These are phyloP conservation scores for Backusella circina DNA, from an alignment of 192 early-diverging fungal species.

Conservation along the genomic window DNA sequence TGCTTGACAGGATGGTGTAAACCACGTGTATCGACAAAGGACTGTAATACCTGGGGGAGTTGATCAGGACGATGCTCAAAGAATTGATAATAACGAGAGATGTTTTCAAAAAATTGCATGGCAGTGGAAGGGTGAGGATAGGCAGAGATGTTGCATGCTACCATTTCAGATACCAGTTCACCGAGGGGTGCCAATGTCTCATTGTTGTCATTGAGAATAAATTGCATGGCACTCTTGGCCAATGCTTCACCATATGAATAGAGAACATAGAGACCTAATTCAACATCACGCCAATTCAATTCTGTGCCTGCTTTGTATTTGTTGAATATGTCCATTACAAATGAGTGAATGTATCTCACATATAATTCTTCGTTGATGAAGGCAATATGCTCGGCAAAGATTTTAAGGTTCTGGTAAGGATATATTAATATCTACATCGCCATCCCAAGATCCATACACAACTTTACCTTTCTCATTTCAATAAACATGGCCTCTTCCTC, in stretches of 20 bases:
- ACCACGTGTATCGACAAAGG: slow-evolving; percentile 77
- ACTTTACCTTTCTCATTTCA: slow-evolving; percentile 61
- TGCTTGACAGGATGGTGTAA: slow-evolving; percentile 67
- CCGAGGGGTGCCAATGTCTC: slow-evolving; percentile 61
- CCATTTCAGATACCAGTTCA: neutral
- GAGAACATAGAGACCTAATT: slow-evolving; percentile 70
- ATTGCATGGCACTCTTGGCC: slow-evolving; percentile 45
- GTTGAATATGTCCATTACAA: slow-evolving; percentile 61
- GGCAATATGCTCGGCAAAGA: slow-evolving; percentile 74
- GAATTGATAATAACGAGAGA: slow-evolving; percentile 66
- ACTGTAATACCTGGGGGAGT: slow-evolving; percentile 62
- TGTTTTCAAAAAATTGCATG: slow-evolving; percentile 72
- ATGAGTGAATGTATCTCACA: slow-evolving; percentile 53
- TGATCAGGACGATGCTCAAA: slow-evolving; percentile 61
- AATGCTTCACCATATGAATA: slow-evolving; percentile 71
- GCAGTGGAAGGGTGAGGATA: slow-evolving; percentile 75
- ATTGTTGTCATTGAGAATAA: slow-evolving; percentile 31
- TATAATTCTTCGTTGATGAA: slow-evolving; percentile 62
- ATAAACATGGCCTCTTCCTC: slow-evolving; percentile 70
- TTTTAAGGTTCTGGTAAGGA: slow-evolving; percentile 55
- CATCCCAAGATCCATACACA: too few species aligned
- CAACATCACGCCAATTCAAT: slow-evolving; percentile 70
- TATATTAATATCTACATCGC: neutral
- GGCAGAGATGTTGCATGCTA: slow-evolving; percentile 42
- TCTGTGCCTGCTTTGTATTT: slow-evolving; percentile 47